These are phyloP conservation scores for Wickerhamiella hasegawae DNA, from an alignment of 805 yeast genomes.

Conservation along the genomic window DNA sequence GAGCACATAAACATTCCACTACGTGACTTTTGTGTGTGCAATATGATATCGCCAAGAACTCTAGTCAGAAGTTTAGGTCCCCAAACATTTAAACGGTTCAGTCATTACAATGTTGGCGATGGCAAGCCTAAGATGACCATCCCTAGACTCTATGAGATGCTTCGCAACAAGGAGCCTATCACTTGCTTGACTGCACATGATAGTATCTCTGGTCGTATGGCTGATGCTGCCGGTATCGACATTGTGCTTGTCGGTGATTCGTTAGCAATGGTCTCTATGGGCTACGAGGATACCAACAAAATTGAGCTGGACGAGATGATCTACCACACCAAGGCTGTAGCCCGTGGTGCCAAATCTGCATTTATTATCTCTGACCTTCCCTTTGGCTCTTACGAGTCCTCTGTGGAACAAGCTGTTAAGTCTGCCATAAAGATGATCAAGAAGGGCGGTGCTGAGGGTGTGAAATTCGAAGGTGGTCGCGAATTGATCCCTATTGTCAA, in stretches of 20 bases:
- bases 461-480: conserved; percentile 74
- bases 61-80: no score
- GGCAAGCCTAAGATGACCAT: conserved; percentile 24
- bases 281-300: conserved; percentile 51
- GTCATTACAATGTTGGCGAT: conserved; percentile 8
- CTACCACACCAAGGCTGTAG: conserved; percentile 59
- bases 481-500: conserved; percentile 38
- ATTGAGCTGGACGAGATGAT: conserved; percentile 61
- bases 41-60: no score
- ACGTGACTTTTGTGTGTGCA: no score
- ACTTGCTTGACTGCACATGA: conserved; percentile 81
- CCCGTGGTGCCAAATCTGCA: conserved; percentile 50
- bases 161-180: conserved; percentile 25
- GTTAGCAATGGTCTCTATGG: conserved; percentile 79
- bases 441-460: conserved; percentile 42
- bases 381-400: conserved; percentile 66
- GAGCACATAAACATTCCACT: no score
- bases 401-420: conserved; percentile 44
- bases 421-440: conserved; percentile 41
- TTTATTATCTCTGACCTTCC: conserved; percentile 76
- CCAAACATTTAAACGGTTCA: no score
- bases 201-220: conserved; percentile 56
- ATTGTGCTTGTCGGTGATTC: conserved; percentile 79
- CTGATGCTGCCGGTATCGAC: conserved; percentile 51
- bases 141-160: conserved; percentile 25